A percentile compares a stretch with the other conserved stretches of the same genome.
phyloP scores from a whole-genome alignment of 768 basidiomycete genomes.

The Fomitopsis serialis region DNA sequence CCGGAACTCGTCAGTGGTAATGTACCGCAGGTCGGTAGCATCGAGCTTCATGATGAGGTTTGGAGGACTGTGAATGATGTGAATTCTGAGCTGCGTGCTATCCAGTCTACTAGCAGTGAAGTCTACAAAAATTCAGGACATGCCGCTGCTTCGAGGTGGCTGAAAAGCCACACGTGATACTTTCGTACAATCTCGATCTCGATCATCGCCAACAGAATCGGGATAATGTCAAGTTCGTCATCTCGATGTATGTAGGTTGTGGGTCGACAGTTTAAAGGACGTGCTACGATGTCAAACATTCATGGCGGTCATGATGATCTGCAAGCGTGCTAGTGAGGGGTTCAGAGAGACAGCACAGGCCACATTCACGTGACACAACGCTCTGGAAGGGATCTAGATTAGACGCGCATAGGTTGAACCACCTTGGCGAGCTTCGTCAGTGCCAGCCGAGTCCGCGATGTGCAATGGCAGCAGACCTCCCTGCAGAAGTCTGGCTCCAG shows the following conservation, averaged over 20 bases:
- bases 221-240: neutral
- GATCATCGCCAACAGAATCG: constrained; percentile 3
- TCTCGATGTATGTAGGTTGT: too few relatives aligned
- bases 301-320: neutral
- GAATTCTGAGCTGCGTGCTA: constrained; percentile 1
- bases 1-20: constrained; percentile 88
- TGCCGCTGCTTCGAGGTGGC: neutral
- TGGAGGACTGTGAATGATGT: neutral
- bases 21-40: constrained; percentile 89
- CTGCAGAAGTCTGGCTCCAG: constrained; percentile 63
- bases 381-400: neutral
- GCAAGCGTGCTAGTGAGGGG: too few relatives aligned
- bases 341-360: too few relatives aligned
- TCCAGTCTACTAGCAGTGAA: neutral
- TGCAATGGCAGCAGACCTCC: constrained; percentile 35
- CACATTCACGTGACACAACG: neutral
- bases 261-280: too few relatives aligned
- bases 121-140: neutral
- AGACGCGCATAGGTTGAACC: neutral
- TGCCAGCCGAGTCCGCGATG: neutral
- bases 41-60: constrained; percentile 76
- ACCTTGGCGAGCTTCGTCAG: neutral
- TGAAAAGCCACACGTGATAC: neutral
- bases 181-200: neutral
- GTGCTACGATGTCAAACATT: neutral